A percentile compares a stretch with the other conserved stretches of the same genome.
phyloP scores from a whole-genome alignment of 2,329 filamentous ascomycete genomes.

The Trichoderma cornu-damae region DNA sequence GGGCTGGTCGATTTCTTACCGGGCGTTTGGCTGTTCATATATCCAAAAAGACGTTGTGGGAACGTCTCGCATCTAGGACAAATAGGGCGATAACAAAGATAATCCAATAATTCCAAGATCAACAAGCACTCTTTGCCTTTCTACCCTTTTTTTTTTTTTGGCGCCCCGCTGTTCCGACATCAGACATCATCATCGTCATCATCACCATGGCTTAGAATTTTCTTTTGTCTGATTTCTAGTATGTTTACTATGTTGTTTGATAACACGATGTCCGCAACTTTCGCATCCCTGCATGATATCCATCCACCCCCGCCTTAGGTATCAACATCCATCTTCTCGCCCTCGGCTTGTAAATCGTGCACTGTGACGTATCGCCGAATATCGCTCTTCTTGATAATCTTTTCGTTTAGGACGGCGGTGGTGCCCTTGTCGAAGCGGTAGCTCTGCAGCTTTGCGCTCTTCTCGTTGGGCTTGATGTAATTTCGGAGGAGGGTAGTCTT shows the following conservation, averaged over 20 bases:
- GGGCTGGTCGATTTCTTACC: constrained; percentile 8
- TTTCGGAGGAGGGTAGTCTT: constrained; percentile 93
- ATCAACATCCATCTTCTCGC: constrained; percentile 66
- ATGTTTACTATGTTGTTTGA: constrained; percentile 8
- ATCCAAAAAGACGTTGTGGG: constrained; percentile 15
- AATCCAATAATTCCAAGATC: constrained; percentile 14
- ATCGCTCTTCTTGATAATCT: constrained; percentile 89
- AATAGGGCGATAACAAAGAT: constrained; percentile 12
- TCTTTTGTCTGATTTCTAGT: constrained; percentile 8
- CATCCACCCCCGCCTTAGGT: constrained; percentile 35
- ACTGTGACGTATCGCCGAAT: constrained; percentile 92
- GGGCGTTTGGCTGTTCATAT: constrained; percentile 18
- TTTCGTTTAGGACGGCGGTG: constrained; percentile 94
- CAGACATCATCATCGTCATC: neutral
- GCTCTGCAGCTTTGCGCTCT: constrained; percentile 84
- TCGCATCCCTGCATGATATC: neutral
- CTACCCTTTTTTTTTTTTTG: no score
- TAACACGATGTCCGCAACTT: neutral
- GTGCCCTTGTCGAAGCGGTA: constrained; percentile 88
- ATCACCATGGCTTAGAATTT: constrained; percentile 1
- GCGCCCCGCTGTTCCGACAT: no score
- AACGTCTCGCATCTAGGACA: constrained; percentile 16
- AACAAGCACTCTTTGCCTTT: neutral
- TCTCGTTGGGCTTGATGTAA: constrained; percentile 87
- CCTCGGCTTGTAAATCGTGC: constrained; percentile 70